These are phyloP conservation scores for Clitopilus passeckerianus DNA, from an alignment of 768 basidiomycete species.

Conservation along the genomic window DNA sequence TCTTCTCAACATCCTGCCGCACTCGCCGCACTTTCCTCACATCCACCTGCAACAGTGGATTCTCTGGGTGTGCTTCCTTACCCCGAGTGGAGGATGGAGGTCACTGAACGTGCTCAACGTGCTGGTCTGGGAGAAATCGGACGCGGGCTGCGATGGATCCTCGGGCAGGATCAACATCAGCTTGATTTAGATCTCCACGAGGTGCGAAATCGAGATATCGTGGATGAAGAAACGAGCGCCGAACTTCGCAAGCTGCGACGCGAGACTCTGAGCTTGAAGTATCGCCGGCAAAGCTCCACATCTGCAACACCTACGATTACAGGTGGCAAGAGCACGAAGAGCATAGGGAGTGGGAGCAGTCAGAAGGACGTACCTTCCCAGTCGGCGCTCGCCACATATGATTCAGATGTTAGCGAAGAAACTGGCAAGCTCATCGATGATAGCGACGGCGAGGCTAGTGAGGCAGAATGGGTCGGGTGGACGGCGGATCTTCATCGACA, in stretches of 20 bases:
- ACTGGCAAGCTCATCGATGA: constrained; percentile 18
- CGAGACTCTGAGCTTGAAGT: constrained; percentile 13
- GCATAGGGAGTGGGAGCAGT: constrained; percentile 7
- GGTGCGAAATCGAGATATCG: constrained; percentile 16
- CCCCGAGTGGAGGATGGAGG: constrained; percentile 60
- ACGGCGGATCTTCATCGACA: constrained; percentile 46
- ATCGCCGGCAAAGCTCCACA: constrained; percentile 11
- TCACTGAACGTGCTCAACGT: constrained; percentile 45
- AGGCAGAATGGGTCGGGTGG: constrained; percentile 69
- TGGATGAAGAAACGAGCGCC: constrained; percentile 5
- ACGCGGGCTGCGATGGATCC: constrained; percentile 44
- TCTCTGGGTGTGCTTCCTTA: constrained; percentile 44
- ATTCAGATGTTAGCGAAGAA: constrained; percentile 18
- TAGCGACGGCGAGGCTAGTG: constrained; percentile 42
- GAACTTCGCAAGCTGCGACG: constrained; percentile 7
- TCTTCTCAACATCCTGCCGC: constrained; percentile 9
- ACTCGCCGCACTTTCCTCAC: constrained; percentile 12
- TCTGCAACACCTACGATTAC: constrained; percentile 11
- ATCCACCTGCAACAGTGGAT: constrained; percentile 8
- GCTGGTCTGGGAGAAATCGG: constrained; percentile 58
- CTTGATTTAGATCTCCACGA: constrained; percentile 13
- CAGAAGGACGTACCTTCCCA: background rate
- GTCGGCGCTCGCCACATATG: constrained; percentile 5
- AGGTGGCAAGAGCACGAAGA: constrained; percentile 4
- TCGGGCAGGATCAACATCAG: constrained; percentile 18